Base-by-base conservation (phyloP, 257 asterid species). In the Penstemon eatonii region DNA sequence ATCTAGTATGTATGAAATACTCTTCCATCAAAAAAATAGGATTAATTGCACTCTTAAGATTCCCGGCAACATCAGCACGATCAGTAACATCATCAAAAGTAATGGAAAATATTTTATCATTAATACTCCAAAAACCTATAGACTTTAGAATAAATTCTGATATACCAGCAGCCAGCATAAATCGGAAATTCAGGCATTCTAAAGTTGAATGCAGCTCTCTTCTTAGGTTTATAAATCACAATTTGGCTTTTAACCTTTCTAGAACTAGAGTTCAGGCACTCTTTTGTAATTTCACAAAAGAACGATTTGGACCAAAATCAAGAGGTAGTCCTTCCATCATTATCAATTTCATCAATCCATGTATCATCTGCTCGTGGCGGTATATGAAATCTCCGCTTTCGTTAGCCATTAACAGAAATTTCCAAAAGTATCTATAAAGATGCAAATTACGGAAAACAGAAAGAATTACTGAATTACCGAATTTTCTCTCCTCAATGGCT, bases 11-110 rank as follows among this genome's bases (percentile, higher is more conserved):
- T 63, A 43, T 46, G 55, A 41, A 67, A 67, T 37, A 54, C 4
- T 8, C 55, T 55, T 8, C 71, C 71, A 42, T 18, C 71, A 42
- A 67, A 11, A 11, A 43, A 52, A 25, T 67, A 9, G 63, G 71
- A 25, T 19, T 36, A 8, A 25, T 4, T 4, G 3, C 52, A 15
- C 41, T 42, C 63, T 19, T 38, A 40, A 67, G 4, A 41, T 9
- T 43, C 54, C 8, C 19, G 4, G 18, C 3, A 9, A 6, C 63
- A 8, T 38, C 55, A 43, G 5, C 54, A 40, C 18, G 3, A 25
- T 67, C 63, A 9, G 43, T 15, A 15, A 41, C 53, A 18, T 55
- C 71, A 40, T 67, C 63, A 15, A 39, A 12, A 51, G 71, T 66
- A 38, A 66, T 3, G 8, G 71, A 66, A 54, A 53, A 12, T 13